Percentiles rank a stretch among this genome's conserved stretches.
Conservation (phyloP, 805 yeast species). For the Metschnikowia koreensis region DNA sequence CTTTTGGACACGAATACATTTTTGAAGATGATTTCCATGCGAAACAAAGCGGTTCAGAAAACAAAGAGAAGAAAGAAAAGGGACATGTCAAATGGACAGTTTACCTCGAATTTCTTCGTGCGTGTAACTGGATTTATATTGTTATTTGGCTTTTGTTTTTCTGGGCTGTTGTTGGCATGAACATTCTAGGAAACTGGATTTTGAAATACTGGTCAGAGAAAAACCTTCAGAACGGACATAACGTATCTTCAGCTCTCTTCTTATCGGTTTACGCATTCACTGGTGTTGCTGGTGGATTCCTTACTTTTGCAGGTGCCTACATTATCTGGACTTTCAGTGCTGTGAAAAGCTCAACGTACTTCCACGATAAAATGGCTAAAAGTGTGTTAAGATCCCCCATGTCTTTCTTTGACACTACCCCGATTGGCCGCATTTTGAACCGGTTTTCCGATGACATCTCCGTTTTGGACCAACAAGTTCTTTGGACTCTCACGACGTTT, state of each 20-base stretch:
- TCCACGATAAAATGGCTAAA: constrained; percentile 38
- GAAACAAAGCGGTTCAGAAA: constrained; percentile 14
- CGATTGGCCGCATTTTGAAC: constrained; percentile 39
- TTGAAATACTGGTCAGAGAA: constrained; percentile 38
- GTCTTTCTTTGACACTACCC: constrained; percentile 43
- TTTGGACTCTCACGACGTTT: constrained; percentile 31
- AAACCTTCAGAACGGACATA: constrained; percentile 25
- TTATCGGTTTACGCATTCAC: constrained; percentile 26
- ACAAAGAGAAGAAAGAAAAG: constrained; percentile 17
- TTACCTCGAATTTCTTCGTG: constrained; percentile 29
- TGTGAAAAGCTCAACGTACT: constrained; percentile 29
- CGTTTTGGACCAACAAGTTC: constrained; percentile 30
- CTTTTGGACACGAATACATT: constrained; percentile 32
- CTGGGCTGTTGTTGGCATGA: constrained; percentile 21
- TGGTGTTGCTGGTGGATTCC: constrained; percentile 29
- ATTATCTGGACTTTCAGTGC: constrained; percentile 32
- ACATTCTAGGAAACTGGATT: constrained; percentile 26
- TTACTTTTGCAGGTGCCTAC: constrained; percentile 29
- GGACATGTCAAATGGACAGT: constrained; percentile 32
- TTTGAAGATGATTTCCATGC: constrained; percentile 26
- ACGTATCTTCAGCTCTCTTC: constrained; percentile 24
- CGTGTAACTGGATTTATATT: constrained; percentile 30
- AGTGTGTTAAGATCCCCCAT: constrained; percentile 38
- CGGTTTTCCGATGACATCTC: constrained; percentile 39
- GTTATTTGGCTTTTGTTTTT: constrained; percentile 23